phyloP scores from a whole-genome alignment of 2,329 filamentous ascomycete species.

The Aureobasidium namibiae region DNA sequence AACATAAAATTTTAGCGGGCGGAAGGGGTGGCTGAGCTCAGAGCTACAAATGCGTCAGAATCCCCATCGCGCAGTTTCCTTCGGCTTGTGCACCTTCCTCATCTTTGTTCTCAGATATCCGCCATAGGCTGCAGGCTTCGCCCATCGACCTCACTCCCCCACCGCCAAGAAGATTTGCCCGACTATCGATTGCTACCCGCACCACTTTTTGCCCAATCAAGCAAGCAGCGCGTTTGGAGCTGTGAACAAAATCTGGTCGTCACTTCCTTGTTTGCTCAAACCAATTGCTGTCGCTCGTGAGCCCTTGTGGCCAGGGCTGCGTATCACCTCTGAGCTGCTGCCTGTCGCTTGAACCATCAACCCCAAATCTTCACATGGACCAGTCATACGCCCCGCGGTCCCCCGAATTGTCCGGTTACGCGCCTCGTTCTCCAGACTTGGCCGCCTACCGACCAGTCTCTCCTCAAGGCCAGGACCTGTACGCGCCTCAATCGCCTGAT shows the following conservation, averaged over 20 bases:
- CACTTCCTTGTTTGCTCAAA: background rate
- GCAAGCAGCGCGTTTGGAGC: constrained; percentile 2
- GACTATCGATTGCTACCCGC: constrained; percentile 8
- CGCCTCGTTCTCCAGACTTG: constrained; percentile 38
- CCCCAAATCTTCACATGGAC: constrained; percentile 1
- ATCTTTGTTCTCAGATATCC: background rate
- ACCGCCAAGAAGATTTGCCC: background rate
- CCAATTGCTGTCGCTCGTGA: background rate
- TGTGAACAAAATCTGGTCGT: constrained; percentile 1
- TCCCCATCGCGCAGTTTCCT: background rate
- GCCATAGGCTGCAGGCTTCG: background rate
- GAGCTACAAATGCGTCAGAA: background rate
- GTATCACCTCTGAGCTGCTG: background rate
- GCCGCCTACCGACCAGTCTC: constrained; percentile 39
- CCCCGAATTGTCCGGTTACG: constrained; percentile 22
- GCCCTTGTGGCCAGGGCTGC: constrained; percentile 1
- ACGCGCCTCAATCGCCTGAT: constrained; percentile 16
- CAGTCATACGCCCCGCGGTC: constrained; percentile 14
- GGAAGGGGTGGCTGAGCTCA: no score
- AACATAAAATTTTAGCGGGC: no score
- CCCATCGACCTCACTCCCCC: background rate
- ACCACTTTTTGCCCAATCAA: background rate
- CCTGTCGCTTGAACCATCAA: background rate
- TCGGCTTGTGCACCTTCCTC: background rate
- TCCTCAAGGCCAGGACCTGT: constrained; percentile 20